phyloP scores from a whole-genome alignment of 805 yeast species.

The Candida silvatica region DNA sequence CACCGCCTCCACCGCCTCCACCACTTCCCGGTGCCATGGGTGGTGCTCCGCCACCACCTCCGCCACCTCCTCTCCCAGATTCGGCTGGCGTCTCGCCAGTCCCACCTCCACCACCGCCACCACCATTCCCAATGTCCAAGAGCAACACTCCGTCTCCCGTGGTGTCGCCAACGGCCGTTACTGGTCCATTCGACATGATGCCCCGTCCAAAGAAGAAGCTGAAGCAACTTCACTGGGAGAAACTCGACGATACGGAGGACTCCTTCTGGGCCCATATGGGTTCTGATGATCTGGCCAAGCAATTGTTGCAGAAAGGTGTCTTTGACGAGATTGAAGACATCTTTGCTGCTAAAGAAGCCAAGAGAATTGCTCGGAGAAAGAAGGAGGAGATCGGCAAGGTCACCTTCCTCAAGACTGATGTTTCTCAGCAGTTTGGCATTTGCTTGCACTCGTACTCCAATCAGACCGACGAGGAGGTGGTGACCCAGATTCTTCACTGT shows the following conservation, averaged over 20 bases:
- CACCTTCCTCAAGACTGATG: conserved; percentile 69
- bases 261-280: conserved; percentile 80
- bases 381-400: conserved; percentile 44
- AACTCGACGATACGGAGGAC: conserved; percentile 70
- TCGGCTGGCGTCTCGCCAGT: conserved; percentile 17
- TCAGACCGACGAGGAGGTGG: conserved; percentile 54
- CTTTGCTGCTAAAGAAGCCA: conserved; percentile 75
- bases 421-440: conserved; percentile 93
- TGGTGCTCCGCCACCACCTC: conserved; percentile 16
- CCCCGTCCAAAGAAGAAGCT: conserved; percentile 71
- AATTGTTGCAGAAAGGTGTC: conserved; percentile 67
- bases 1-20: conserved; percentile 16
- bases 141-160: conserved; percentile 1
- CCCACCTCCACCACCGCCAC: conserved; percentile 25
- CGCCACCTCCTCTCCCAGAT: conserved; percentile 20
- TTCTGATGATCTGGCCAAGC: conserved; percentile 49
- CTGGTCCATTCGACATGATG: conserved; percentile 36
- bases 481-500: conserved; percentile 67
- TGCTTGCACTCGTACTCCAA: conserved; percentile 73
- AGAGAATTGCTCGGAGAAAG: conserved; percentile 38
- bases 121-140: conserved; percentile 16
- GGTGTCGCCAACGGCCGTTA: conserved; percentile 17
- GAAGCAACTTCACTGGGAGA: conserved; percentile 97
- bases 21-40: conserved; percentile 11
- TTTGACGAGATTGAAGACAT: conserved; percentile 76